A percentile compares a stretch with the other conserved stretches of the same genome.
Conservation (phyloP, 2,329 filamentous ascomycete genomes). For the Diplodia scrobiculata region DNA sequence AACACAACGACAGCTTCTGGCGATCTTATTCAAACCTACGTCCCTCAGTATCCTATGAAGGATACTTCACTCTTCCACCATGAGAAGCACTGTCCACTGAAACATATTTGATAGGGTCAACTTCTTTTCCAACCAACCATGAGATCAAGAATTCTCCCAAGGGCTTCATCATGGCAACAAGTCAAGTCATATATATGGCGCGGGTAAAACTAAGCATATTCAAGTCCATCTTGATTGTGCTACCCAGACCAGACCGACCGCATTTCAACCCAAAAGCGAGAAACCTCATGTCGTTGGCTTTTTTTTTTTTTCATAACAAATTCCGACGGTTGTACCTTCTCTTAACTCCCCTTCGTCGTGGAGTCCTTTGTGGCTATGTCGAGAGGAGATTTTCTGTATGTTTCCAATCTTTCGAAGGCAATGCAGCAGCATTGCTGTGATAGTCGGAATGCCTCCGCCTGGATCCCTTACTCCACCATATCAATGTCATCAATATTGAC, state of each 20-base stretch:
- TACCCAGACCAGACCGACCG: neutral
- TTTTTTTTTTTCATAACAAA: neutral
- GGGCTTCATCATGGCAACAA: neutral
- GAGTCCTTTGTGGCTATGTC: neutral
- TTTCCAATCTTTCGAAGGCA: neutral
- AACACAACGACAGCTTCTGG: too few relatives aligned
- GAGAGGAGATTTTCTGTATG: neutral
- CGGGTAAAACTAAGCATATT: neutral
- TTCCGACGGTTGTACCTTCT: neutral
- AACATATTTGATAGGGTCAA: too few relatives aligned
- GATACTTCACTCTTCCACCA: too few relatives aligned
- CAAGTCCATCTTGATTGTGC: neutral
- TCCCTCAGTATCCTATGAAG: too few relatives aligned
- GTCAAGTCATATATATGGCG: neutral
- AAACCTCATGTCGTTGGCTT: neutral
- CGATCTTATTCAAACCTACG: too few relatives aligned
- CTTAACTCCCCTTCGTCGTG: neutral
- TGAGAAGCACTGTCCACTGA: too few relatives aligned
- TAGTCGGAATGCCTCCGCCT: neutral
- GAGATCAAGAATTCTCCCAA: neutral
- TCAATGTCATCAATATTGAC: slow-evolving; percentile 26
- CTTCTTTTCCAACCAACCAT: too few relatives aligned
- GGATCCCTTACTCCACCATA: slow-evolving; percentile 25
- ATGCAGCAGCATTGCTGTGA: neutral
- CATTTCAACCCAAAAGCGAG: neutral